Evolutionary conservation across 2,329 filamentous ascomycete genomes (phyloP).

Genomic region (Fusarium continuum): DNA sequence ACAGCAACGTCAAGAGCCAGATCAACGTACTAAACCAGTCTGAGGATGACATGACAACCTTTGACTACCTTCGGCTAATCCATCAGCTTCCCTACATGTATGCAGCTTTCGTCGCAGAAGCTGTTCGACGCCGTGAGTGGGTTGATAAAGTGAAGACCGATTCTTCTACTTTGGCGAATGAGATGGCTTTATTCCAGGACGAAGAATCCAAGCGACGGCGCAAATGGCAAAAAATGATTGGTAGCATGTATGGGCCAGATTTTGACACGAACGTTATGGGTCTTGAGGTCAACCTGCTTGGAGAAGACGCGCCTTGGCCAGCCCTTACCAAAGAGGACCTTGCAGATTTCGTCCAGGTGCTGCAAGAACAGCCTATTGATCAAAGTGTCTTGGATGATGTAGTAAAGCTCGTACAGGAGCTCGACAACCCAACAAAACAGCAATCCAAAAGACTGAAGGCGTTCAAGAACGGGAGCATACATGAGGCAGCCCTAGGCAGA

Average conservation of each 20-base stretch:
- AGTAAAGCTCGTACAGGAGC: constrained; percentile 77
- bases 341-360: constrained; percentile 72
- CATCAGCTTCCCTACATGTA: constrained; percentile 89
- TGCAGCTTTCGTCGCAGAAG: constrained; percentile 86
- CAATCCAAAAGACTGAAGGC: constrained; percentile 88
- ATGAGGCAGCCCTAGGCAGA: constrained; percentile 87
- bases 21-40: constrained; percentile 77
- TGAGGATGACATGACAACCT: constrained; percentile 79
- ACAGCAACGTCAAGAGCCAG: constrained; percentile 76
- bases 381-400: constrained; percentile 75
- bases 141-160: constrained; percentile 88
- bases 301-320: constrained; percentile 84
- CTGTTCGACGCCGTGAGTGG: constrained; percentile 89
- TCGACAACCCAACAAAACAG: constrained; percentile 84
- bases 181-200: constrained; percentile 90
- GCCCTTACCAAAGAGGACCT: constrained; percentile 78
- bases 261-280: constrained; percentile 76
- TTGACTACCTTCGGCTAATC: constrained; percentile 82
- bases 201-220: constrained; percentile 89
- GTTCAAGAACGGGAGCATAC: constrained; percentile 95
- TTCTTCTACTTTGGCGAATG: constrained; percentile 87
- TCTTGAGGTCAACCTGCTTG: constrained; percentile 85
- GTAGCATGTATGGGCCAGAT: constrained; percentile 74
- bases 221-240: constrained; percentile 89
- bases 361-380: constrained; percentile 74